Evolutionary conservation across 768 basidiomycete species (phyloP).

Genomic region (Tricholoma hemisulphureum): DNA sequence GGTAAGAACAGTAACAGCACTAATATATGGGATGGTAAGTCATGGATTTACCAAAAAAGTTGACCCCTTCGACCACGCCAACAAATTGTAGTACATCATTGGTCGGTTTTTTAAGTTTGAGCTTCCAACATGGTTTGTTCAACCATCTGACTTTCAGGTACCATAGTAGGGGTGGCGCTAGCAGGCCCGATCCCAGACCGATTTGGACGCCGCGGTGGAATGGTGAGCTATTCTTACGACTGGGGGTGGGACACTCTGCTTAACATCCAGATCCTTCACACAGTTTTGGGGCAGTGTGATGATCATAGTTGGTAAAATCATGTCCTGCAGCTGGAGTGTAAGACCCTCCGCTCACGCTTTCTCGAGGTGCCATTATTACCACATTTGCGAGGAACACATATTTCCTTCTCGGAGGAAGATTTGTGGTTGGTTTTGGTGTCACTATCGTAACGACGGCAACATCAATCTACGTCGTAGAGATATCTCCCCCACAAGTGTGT

Average conservation of each 20-base stretch:
- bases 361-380: slow-evolving; percentile 44
- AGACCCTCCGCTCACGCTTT: slow-evolving; percentile 7
- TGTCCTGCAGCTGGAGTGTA: neutral
- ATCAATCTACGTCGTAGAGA: slow-evolving; percentile 54
- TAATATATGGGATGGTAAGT: slow-evolving; percentile 46
- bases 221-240: slow-evolving; percentile 31
- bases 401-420: slow-evolving; percentile 52
- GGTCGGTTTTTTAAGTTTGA: slow-evolving; percentile 19
- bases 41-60: neutral
- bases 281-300: slow-evolving; percentile 41
- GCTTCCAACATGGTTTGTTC: neutral
- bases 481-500: slow-evolving; percentile 54
- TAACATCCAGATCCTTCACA: neutral
- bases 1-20: slow-evolving; percentile 41
- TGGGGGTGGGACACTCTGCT: neutral
- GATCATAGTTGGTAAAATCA: slow-evolving; percentile 34
- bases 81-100: slow-evolving; percentile 39
- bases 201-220: slow-evolving; percentile 44
- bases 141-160: slow-evolving; percentile 17
- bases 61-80: neutral
- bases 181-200: slow-evolving; percentile 43
- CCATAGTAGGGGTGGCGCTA: slow-evolving; percentile 37
- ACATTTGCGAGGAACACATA: slow-evolving; percentile 41
- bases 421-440: slow-evolving; percentile 54
- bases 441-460: slow-evolving; percentile 44